phyloP scores from a whole-genome alignment of 805 yeast genomes.

The Danielia reshetovae region DNA sequence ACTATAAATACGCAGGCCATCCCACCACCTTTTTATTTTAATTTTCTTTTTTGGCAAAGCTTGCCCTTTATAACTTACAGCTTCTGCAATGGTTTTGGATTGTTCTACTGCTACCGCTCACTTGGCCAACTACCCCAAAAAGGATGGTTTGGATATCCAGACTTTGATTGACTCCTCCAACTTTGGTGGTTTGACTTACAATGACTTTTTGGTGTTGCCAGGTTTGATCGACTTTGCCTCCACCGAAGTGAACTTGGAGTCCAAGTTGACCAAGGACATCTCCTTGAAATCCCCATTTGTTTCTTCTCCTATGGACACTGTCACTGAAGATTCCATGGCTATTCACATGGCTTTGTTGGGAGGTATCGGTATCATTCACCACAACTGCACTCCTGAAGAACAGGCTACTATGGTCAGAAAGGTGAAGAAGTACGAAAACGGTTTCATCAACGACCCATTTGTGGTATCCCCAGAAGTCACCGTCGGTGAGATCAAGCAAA shows the following conservation, averaged over 20 bases:
- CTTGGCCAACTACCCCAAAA: constrained; percentile 59
- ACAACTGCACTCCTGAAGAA: constrained; percentile 93
- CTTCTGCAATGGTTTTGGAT: constrained; percentile 29
- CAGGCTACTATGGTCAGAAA: constrained; percentile 98
- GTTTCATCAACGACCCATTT: constrained; percentile 92
- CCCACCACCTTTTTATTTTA: constrained; percentile 6
- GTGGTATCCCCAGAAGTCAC: constrained; percentile 74
- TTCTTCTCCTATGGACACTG: constrained; percentile 99
- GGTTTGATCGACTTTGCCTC: constrained; percentile 92
- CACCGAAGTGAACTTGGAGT: constrained; percentile 68
- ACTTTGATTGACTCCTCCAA: constrained; percentile 83
- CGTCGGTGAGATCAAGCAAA: constrained; percentile 72
- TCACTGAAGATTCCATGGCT: constrained; percentile 96
- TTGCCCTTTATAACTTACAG: constrained; percentile 25
- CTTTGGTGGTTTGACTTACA: constrained; percentile 97
- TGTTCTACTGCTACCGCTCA: constrained; percentile 61
- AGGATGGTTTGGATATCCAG: constrained; percentile 82
- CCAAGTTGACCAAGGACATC: constrained; percentile 88
- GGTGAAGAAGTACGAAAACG: constrained; percentile 96
- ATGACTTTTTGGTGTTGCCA: constrained; percentile 92
- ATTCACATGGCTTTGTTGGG: constrained; percentile 97
- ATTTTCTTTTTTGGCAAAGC: constrained; percentile 42
- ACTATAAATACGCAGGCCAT: constrained; percentile 5
- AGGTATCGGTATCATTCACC: constrained; percentile 98
- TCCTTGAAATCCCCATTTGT: constrained; percentile 90